Base-by-base conservation (phyloP, 208 protist species). In the Trypanosoma avium region DNA sequence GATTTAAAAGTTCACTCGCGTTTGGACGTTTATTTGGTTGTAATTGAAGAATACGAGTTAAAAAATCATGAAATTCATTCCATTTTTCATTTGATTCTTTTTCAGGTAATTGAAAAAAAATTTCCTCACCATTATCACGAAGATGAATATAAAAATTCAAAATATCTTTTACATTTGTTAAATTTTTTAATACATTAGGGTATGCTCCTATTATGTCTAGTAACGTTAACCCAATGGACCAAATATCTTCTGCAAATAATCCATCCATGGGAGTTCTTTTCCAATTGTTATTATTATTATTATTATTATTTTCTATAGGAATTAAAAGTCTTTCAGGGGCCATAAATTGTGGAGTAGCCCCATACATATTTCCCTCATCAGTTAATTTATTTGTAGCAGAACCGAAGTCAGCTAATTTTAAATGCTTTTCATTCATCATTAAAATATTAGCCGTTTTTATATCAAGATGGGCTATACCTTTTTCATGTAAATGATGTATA, bases 401-500 rank as follows among this genome's bases (percentile, higher is more conserved):
- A 15, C 87, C 87, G 56, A 93, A 92, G 57, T 93, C 87, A 8
- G 79, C 74, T 27, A 93, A 67, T 45, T 79, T 78, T 26, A 80
- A n/a, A 43, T 81, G 77, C 7, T 69, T 33, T 10, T 58, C 61
- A 29, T 65, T 65, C 59, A 88, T 94, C 26, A 98, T 50, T 3
- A 98, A 74, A 17, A 98, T 75, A 61, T 99, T 98, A 24, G 62
- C 71, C n/a, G 96, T 95, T 73, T 98, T 97, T 32, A 98, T 67
- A 53, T 98, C 93, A 43, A 94, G 69, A 68, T 97, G 96, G 4
- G 97, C 78, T 1, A 90, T 60, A 7, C 76, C 75, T n/a, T 71
- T 52, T 46, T 33, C 24, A 62, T 93, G 84, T 15, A 93, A 42
- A 68, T 88, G 79, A 32, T 62, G 53, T 10, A 93, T 38, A 15